phyloP scores from a whole-genome alignment of 805 yeast species.

The Wickerhamiella domercqiae region DNA sequence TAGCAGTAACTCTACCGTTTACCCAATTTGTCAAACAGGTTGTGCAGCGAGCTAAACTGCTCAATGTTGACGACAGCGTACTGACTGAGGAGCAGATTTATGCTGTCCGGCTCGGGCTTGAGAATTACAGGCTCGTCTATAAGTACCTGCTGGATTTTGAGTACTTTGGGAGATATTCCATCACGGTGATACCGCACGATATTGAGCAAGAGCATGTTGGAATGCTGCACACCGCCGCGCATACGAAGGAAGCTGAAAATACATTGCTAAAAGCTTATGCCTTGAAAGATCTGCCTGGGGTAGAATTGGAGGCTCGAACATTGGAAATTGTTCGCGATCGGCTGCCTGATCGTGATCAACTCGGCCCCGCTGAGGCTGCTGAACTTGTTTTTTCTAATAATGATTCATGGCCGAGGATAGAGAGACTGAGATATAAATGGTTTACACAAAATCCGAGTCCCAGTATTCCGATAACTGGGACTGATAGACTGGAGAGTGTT shows the following conservation, averaged over 20 bases:
- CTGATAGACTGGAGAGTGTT: constrained; percentile 1
- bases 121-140: constrained; percentile 10
- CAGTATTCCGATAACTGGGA: neutral
- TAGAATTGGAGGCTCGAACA: constrained; percentile 10
- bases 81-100: constrained; percentile 8
- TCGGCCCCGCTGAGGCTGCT: constrained; percentile 8
- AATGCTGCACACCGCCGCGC: neutral
- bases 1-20: constrained; percentile 6
- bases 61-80: neutral
- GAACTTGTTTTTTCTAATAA: constrained; percentile 5
- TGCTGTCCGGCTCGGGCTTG: constrained; percentile 13
- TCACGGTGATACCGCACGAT: constrained; percentile 7
- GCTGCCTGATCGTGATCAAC: constrained; percentile 2
- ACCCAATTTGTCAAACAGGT: constrained; percentile 3
- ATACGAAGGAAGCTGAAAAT: neutral
- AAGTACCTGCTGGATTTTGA: constrained; percentile 3
- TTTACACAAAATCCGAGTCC: neutral
- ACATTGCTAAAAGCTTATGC: constrained; percentile 14
- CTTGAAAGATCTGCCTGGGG: constrained; percentile 9
- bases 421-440: neutral
- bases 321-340: constrained; percentile 6
- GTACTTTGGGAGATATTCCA: constrained; percentile 5
- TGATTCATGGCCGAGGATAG: neutral
- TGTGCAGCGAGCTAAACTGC: neutral
- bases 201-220: constrained; percentile 5